A percentile compares a stretch with the other conserved stretches of the same genome.
These are phyloP conservation scores for Neohortaea acidophila DNA, from an alignment of 495 filamentous ascomycete genomes.

Conservation along the genomic window DNA sequence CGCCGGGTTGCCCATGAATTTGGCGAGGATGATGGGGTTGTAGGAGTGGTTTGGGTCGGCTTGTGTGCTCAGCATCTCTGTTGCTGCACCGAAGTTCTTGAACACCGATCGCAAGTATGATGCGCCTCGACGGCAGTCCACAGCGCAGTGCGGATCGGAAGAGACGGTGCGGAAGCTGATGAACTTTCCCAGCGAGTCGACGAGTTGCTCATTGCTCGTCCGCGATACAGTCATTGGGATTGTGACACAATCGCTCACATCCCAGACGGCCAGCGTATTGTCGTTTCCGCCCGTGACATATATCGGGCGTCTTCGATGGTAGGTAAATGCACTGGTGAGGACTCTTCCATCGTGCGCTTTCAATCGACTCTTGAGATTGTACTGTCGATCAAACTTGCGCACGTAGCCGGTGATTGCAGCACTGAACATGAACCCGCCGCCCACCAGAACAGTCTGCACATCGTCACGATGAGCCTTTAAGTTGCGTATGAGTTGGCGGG, in stretches of 20 bases:
- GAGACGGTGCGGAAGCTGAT: slow-evolving; percentile 85
- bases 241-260: slow-evolving; percentile 44
- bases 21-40: slow-evolving; percentile 82
- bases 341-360: slow-evolving; percentile 74
- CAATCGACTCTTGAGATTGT: slow-evolving; percentile 71
- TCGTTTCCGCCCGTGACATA: slow-evolving; percentile 95
- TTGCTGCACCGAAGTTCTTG: slow-evolving; percentile 75
- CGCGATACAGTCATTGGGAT: slow-evolving; percentile 29
- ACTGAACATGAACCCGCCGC: slow-evolving; percentile 69
- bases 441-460: slow-evolving; percentile 70
- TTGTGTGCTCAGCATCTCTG: slow-evolving; percentile 66
- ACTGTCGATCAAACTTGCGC: slow-evolving; percentile 73
- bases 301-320: slow-evolving; percentile 48
- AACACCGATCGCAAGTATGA: slow-evolving; percentile 79
- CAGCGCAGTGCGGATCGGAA: slow-evolving; percentile 61
- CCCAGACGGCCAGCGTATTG: slow-evolving; percentile 75
- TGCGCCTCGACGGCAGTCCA: slow-evolving; percentile 84
- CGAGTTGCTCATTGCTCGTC: slow-evolving; percentile 63
- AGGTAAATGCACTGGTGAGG: slow-evolving; percentile 66
- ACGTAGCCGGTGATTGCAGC: slow-evolving; percentile 65
- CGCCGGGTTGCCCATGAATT: slow-evolving; percentile 56
- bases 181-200: slow-evolving; percentile 67
- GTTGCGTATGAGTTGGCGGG: slow-evolving; percentile 71
- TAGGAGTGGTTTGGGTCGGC: slow-evolving; percentile 36
- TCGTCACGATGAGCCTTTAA: slow-evolving; percentile 69